Evolutionary conservation across 768 basidiomycete species (phyloP), one percentile per base, ranked within the genome.

Genomic region (Kwoniella mangroviensis): DNA sequence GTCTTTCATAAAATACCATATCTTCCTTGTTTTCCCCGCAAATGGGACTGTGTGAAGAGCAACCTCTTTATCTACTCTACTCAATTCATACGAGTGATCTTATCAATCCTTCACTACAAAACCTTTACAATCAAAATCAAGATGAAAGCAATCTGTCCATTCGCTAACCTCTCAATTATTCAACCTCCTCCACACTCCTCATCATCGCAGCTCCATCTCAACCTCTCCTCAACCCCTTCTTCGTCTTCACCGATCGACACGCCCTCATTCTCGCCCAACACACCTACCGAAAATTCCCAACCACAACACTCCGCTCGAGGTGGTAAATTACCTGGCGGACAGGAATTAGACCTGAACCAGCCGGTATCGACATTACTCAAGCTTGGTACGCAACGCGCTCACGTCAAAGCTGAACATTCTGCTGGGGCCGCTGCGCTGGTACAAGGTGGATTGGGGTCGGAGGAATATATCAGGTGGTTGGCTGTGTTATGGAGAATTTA

Each of bases 401-500:
- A 91, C 77, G 87, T 88, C 65, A 81, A 84, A 13, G 88, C 88
- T 21, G 88, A 88, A 75, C 85, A 86, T 68, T 89, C 87, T 73
- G 80, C 85, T 26, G 90, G 87, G 28, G 90, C 89, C 1, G 83
- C 82, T 56, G 86, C 86, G 57, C 84, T 92, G 52, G 84, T 88
- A 22, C 86, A 86, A 63, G 90, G 90, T 11, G 85, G 86, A 67
- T 85, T 91, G 43, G 84, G 85, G 63, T 86, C 86, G 79, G 86
- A 87, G 53, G 90, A 91, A 78, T 92, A 92, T 80, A 83, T 89
- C 17, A 86, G 87, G 58, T 90, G 88, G 82, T 85, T 92, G 54
- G 89, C 92, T 85, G 88, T 90, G 85, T 87, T 93, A 24, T 92
- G 90, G 88, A 87, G 91, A 74, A 84, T 93, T 28, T 94, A 93